Evolutionary conservation across 345 rosid species (phyloP).

Genomic region (Pugionium dolabratum): DNA sequence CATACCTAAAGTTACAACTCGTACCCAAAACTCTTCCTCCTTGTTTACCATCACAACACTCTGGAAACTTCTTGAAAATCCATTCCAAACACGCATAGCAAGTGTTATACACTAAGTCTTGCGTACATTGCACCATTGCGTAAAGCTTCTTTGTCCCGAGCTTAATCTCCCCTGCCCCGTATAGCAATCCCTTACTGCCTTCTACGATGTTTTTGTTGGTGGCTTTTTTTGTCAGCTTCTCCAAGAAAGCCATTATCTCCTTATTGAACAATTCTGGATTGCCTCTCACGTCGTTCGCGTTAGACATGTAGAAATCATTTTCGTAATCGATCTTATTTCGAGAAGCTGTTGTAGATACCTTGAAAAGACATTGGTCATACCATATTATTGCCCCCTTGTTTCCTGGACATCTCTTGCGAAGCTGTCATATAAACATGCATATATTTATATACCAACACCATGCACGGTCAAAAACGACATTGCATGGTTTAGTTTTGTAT

Average conservation of each 20-base stretch:
- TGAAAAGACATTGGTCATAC: constrained; percentile 56
- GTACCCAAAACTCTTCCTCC: constrained; percentile 51
- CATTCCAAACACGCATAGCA: constrained; percentile 48
- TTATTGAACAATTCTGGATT: constrained; percentile 38
- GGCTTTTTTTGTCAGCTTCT: background rate
- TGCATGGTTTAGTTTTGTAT: background rate
- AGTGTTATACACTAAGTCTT: constrained; percentile 42
- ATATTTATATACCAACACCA: background rate
- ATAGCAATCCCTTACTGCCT: background rate
- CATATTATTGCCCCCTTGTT: constrained; percentile 46
- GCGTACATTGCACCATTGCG: constrained; percentile 53
- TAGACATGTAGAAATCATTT: constrained; percentile 39
- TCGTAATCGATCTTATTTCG: constrained; percentile 45
- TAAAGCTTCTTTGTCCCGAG: constrained; percentile 29
- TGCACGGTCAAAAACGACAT: background rate
- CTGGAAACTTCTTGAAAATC: constrained; percentile 40
- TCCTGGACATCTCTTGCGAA: constrained; percentile 7
- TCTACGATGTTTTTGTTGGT: background rate
- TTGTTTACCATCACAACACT: constrained; percentile 49
- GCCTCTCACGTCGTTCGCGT: constrained; percentile 29
- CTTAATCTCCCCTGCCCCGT: constrained; percentile 35
- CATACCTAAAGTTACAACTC: constrained; percentile 59
- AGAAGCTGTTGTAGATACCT: constrained; percentile 38
- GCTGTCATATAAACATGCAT: constrained; percentile 4
- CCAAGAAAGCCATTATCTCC: background rate